Evolutionary conservation across 805 yeast species (phyloP), one percentile per base, ranked within the genome.

Genomic region (Starmerella vaccinii): DNA sequence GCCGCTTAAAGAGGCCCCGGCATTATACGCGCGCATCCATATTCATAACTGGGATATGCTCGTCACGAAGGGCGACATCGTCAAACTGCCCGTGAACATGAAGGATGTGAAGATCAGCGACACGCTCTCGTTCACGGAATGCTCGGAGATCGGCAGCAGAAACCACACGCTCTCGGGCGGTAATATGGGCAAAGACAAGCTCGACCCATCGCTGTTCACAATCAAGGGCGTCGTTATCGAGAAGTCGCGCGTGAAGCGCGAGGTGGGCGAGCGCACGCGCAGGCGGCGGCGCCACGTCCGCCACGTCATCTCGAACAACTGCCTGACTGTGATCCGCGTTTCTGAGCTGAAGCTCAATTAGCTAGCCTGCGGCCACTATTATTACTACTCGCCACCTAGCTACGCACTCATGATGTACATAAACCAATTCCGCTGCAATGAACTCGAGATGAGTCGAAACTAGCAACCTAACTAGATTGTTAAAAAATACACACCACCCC

Each of bases 61-160:
- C 54, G 92, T 92, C 16, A 88, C 97, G 23, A 78, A 81, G 58
- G 99, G 99, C 21, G 99, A 92, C 66, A 76, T 74, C 57, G 76
- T 92, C 47, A 75, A 80, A 22, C 67, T 92, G 35, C 96, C 97
- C 2, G 89, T 77, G 67, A 76, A 79, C 56, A 63, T 92, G 71
- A 82, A 80, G 60, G 76, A 78, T 49, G 92, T 82, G 10, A 74
- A 80, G 47, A 81, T 90, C 4, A 98, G 99, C 18, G 96, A 89
- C 65, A 72, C 73, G n/a, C 71, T 92, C 47, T 69, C 73, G 44
- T 75, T 92, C 63, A 78, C 77, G 55, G 81, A 87, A 59, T 88
- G 90, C 32, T 76, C 82, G 15, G 80, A 87, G 10, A 67, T 92
- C 26, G 98, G 98, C 2, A 81, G 94, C 8, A 80, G 95, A 45